A percentile compares a stretch with the other conserved stretches of the same genome.
Evolutionary conservation across 768 basidiomycete genomes (phyloP).

Genomic region (Plicaturopsis crispa): DNA sequence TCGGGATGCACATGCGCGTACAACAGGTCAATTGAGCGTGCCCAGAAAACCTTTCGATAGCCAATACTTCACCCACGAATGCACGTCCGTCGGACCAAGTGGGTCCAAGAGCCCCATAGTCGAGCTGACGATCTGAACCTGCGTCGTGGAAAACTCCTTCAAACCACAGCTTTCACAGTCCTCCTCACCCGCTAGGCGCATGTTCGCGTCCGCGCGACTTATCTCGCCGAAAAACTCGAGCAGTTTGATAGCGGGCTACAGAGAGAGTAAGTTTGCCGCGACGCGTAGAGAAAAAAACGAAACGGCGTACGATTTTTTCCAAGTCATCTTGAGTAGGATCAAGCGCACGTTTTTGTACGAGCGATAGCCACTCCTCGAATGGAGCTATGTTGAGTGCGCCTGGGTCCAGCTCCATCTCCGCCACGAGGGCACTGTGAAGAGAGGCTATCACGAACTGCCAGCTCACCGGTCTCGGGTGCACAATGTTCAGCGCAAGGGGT

Average conservation of each 20-base stretch:
- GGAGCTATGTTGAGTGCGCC: slow-evolving; percentile 13
- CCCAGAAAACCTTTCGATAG: no score
- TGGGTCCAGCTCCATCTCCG: slow-evolving; percentile 7
- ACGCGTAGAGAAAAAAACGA: slow-evolving; percentile 5
- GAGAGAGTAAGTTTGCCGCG: not conserved
- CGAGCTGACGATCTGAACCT: no score
- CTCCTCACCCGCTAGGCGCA: no score
- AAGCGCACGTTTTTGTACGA: slow-evolving; percentile 16
- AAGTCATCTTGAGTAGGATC: slow-evolving; percentile 18
- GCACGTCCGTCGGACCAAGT: no score
- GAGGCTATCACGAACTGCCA: slow-evolving; percentile 20
- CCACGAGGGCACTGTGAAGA: slow-evolving; percentile 13
- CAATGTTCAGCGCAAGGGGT: slow-evolving; percentile 24
- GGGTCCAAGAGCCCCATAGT: no score
- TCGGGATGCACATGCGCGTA: no score
- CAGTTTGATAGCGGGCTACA: slow-evolving; percentile 26
- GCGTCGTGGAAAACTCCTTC: no score
- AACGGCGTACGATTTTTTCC: slow-evolving; percentile 25
- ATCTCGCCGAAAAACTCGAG: slow-evolving; percentile 18
- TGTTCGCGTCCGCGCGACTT: slow-evolving; percentile 13
- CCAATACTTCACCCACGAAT: no score
- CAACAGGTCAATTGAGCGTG: no score
- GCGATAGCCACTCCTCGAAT: slow-evolving; percentile 21
- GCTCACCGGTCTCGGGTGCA: slow-evolving; percentile 25
- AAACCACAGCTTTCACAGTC: no score